Evolutionary conservation across 2,329 filamentous ascomycete species (phyloP).

Genomic region (Xylariaceae sp.): DNA sequence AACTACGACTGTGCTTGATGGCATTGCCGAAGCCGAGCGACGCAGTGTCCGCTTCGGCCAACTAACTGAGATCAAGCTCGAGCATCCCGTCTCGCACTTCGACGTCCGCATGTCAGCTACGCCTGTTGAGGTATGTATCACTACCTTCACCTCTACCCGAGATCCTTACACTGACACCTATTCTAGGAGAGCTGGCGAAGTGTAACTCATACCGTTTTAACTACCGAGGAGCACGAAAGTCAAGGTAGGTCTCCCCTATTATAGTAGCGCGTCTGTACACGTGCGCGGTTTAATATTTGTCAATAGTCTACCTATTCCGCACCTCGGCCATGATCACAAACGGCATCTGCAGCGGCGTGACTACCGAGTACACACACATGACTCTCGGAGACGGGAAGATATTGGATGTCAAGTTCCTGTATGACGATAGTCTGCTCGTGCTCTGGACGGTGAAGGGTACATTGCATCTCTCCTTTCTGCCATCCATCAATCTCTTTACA

Average conservation of each 20-base stretch:
- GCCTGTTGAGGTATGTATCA: constrained; percentile 30
- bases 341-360: constrained; percentile 52
- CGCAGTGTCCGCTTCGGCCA: constrained; percentile 66
- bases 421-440: constrained; percentile 59
- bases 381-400: constrained; percentile 44
- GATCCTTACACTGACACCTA: constrained; percentile 8
- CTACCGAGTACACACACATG: constrained; percentile 40
- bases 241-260: constrained; percentile 32
- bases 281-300: background rate
- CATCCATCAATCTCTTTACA: no score
- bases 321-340: constrained; percentile 52
- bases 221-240: constrained; percentile 35
- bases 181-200: constrained; percentile 35
- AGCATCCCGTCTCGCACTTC: constrained; percentile 45
- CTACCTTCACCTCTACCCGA: background rate
- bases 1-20: constrained; percentile 60
- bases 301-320: constrained; percentile 56
- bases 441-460: constrained; percentile 48
- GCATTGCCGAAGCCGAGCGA: constrained; percentile 68
- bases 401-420: constrained; percentile 66
- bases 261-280: background rate
- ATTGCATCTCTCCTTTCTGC: background rate
- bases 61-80: constrained; percentile 45
- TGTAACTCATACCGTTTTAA: constrained; percentile 41
- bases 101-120: constrained; percentile 57